A percentile compares a stretch with the other conserved stretches of the same genome.
These are phyloP conservation scores for Cryptococcus wingfieldii DNA, from an alignment of 1,284 basidiomycete genomes.

Conservation along the genomic window DNA sequence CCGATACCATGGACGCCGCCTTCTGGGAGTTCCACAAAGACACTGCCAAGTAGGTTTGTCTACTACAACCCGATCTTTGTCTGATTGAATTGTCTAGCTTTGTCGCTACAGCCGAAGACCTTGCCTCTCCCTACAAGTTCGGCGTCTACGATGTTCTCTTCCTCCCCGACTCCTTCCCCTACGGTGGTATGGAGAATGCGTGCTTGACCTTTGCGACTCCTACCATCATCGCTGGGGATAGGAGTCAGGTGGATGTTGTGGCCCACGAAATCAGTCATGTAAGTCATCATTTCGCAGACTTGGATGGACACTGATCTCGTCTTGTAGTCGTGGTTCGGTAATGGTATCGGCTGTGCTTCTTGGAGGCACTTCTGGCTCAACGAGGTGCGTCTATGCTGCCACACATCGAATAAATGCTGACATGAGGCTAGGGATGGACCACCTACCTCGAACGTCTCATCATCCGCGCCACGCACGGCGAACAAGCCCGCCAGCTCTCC, in stretches of 20 bases:
- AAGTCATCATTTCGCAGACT: constrained; percentile 2
- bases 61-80: not conserved
- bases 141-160: constrained; percentile 68
- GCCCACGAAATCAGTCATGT: constrained; percentile 56
- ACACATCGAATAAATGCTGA: constrained; percentile 80
- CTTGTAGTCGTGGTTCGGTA: constrained; percentile 75
- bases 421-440: not conserved
- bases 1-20: constrained; percentile 69
- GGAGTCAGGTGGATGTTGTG: constrained; percentile 78
- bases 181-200: constrained; percentile 58
- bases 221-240: constrained; percentile 75
- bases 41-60: constrained; percentile 58
- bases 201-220: constrained; percentile 85
- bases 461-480: constrained; percentile 66
- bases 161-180: constrained; percentile 91
- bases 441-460: constrained; percentile 13
- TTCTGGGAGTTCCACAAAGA: constrained; percentile 87
- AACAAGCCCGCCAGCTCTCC: constrained; percentile 69
- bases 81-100: constrained; percentile 53
- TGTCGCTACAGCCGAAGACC: constrained; percentile 67
- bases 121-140: constrained; percentile 75
- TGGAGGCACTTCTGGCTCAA: constrained; percentile 83
- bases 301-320: not conserved
- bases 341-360: constrained; percentile 57
- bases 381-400: constrained; percentile 67